Percentiles rank a stretch among this genome's conserved stretches.
phyloP scores from a whole-genome alignment of 148 eudicot genomes.

The Hydrangea macrophylla region DNA sequence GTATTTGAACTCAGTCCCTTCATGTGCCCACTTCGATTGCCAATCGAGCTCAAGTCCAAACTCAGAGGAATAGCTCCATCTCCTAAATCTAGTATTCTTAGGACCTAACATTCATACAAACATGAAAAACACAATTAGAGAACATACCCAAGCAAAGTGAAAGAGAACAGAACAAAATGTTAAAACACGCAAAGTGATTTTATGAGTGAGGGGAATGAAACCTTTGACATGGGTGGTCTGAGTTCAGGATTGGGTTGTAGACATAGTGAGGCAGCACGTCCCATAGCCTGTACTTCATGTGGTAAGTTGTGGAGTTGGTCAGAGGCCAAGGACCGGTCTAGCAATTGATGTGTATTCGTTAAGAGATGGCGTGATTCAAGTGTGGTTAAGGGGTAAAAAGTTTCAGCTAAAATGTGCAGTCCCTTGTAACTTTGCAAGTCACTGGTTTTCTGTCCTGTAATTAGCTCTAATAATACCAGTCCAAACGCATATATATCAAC shows the following conservation, averaged over 20 bases:
- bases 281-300: constrained; percentile 60
- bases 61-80: constrained; percentile 40
- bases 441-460: constrained; percentile 79
- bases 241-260: constrained; percentile 76
- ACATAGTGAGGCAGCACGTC: constrained; percentile 76
- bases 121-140: too few relatives aligned
- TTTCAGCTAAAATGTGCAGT: constrained; percentile 35
- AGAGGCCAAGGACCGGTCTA: constrained; percentile 36
- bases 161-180: too few relatives aligned
- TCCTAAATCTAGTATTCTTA: constrained; percentile 57
- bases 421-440: constrained; percentile 46
- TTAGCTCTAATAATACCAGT: constrained; percentile 69
- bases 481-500: constrained; percentile 93
- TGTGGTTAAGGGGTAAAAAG: constrained; percentile 39
- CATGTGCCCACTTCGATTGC: constrained; percentile 75
- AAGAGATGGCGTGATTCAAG: constrained; percentile 27
- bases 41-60: constrained; percentile 55
- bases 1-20: constrained; percentile 35
- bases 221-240: constrained; percentile 94
- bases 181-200: too few relatives aligned
- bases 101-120: constrained; percentile 46
- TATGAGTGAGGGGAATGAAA: constrained; percentile 21
- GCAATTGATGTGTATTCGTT: constrained; percentile 28
- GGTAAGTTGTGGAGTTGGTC: constrained; percentile 47
- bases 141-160: too few relatives aligned